Evolutionary conservation across 768 basidiomycete species (phyloP).

Genomic region (Boletus reticulatus): DNA sequence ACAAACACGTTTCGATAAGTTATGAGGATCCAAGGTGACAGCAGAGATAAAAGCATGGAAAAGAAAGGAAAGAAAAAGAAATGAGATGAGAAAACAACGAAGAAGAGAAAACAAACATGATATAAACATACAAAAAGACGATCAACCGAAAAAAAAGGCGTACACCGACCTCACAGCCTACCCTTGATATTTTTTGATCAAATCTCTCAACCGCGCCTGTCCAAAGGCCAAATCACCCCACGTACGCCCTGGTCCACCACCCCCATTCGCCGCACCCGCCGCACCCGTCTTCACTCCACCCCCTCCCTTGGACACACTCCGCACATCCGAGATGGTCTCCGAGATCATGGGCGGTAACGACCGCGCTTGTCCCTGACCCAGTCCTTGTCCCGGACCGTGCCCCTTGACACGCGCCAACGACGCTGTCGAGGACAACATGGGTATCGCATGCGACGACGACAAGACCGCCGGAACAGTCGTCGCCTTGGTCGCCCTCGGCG

Average conservation of each 20-base stretch:
- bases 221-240: constrained; percentile 65
- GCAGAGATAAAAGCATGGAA: not conserved
- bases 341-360: constrained; percentile 34
- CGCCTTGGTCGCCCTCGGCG: constrained; percentile 50
- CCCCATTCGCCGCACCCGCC: not conserved
- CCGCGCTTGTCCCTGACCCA: constrained; percentile 7
- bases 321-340: constrained; percentile 27
- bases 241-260: constrained; percentile 10
- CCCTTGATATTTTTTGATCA: constrained; percentile 81
- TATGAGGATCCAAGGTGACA: too few species aligned
- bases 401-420: constrained; percentile 58
- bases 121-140: not conserved
- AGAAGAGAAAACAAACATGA: not conserved
- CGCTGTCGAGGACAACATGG: constrained; percentile 72
- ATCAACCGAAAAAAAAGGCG: too few species aligned
- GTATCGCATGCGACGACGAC: constrained; percentile 70
- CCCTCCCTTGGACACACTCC: constrained; percentile 8
- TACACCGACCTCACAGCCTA: not conserved
- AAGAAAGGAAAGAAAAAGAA: too few species aligned
- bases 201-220: constrained; percentile 70
- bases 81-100: too few species aligned
- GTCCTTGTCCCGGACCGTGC: constrained; percentile 17
- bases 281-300: constrained; percentile 4
- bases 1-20: too few species aligned
- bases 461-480: constrained; percentile 65